Conservation (phyloP, 73 alveolate species). For the Paraurostyla sp. region DNA sequence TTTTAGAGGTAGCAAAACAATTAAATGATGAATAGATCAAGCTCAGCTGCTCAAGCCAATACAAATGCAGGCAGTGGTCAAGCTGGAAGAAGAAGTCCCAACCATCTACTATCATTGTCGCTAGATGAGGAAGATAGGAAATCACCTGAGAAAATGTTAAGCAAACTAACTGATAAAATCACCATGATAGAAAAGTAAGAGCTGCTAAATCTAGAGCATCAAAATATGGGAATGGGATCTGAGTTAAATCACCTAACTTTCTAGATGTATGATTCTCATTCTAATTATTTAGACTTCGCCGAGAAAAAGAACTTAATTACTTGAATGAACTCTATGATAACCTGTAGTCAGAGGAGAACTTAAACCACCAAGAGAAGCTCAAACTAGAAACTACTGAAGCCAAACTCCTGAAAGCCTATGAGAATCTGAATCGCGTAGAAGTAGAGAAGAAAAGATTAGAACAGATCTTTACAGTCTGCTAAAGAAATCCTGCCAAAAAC, state of each 20-base stretch:
- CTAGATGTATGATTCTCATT: not conserved
- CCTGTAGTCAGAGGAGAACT: conserved; percentile 21
- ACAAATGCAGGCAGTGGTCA: too few relatives aligned
- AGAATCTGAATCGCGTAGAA: conserved; percentile 69
- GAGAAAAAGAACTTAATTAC: conserved; percentile 28
- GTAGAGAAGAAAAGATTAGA: conserved; percentile 74
- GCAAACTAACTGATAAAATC: conserved; percentile 8
- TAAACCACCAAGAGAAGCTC: conserved; percentile 4
- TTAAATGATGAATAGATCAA: not conserved
- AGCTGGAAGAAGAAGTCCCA: not conserved
- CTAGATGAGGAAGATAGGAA: conserved; percentile 37
- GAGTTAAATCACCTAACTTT: conserved; percentile 28
- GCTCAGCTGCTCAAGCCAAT: too few relatives aligned
- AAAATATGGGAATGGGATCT: conserved; percentile 49
- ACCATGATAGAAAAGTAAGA: not conserved
- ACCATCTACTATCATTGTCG: not conserved
- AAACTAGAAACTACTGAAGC: conserved; percentile 62
- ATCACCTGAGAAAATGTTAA: conserved; percentile 56
- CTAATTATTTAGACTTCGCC: not conserved
- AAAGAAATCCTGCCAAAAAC: conserved; percentile 77
- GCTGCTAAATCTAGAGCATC: not conserved
- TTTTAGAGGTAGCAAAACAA: not conserved
- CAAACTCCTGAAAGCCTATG: conserved; percentile 72
- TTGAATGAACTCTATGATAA: conserved; percentile 13
- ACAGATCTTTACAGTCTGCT: conserved; percentile 70